Evolutionary conservation across 768 basidiomycete genomes (phyloP).

Genomic region (Naganishia antarctica): DNA sequence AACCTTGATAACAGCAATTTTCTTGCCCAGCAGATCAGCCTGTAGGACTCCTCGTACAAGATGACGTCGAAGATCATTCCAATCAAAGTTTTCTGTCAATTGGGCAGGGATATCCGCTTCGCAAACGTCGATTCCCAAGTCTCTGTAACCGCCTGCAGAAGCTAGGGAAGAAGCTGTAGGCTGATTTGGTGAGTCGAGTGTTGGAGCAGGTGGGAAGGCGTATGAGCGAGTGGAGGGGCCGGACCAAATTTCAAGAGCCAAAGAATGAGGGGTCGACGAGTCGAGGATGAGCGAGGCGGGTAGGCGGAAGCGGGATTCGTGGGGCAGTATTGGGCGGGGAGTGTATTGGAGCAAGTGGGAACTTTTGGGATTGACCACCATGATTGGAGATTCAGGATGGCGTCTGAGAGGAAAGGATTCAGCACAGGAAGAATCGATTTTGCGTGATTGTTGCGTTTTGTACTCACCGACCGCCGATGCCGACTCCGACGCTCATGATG

Average conservation of each 20-base stretch:
- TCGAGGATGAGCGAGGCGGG: constrained; percentile 56
- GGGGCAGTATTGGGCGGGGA: constrained; percentile 35
- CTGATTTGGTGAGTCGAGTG: constrained; percentile 12
- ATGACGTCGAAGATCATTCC: constrained; percentile 81
- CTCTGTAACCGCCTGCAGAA: constrained; percentile 38
- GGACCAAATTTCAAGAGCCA: constrained; percentile 81
- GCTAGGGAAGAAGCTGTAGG: constrained; percentile 20
- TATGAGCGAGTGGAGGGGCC: constrained; percentile 49
- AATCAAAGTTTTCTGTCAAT: constrained; percentile 99
- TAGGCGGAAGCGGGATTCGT: constrained; percentile 33
- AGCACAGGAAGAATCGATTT: neutral
- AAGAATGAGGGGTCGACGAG: constrained; percentile 74
- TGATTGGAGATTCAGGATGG: constrained; percentile 59
- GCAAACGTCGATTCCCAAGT: constrained; percentile 48
- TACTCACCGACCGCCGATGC: constrained; percentile 45
- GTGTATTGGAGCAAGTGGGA: constrained; percentile 42
- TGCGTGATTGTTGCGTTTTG: neutral
- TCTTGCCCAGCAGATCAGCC: constrained; percentile 90
- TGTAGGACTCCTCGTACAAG: constrained; percentile 92
- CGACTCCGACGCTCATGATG: constrained; percentile 81
- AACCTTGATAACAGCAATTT: constrained; percentile 82
- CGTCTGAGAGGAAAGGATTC: constrained; percentile 32
- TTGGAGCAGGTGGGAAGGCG: neutral
- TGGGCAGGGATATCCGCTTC: constrained; percentile 75
- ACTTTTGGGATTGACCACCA: constrained; percentile 45